Conservation (phyloP, 2,329 filamentous ascomycete species). For the Talaromyces verruculosus region DNA sequence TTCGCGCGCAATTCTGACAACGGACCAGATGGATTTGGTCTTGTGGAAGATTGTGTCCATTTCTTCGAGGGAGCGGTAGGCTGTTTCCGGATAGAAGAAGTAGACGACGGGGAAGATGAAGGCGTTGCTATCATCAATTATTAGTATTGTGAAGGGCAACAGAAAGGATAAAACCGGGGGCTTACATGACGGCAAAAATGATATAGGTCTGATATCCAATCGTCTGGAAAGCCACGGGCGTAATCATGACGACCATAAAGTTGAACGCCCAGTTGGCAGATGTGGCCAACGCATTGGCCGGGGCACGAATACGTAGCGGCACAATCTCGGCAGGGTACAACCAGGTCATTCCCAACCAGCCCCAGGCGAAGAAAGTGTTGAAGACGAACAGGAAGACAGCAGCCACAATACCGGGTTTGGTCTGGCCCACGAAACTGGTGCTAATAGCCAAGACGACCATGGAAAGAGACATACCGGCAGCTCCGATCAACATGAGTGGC, state of each 20-base stretch:
- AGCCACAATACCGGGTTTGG: slow-evolving; percentile 43
- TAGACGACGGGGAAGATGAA: slow-evolving; percentile 58
- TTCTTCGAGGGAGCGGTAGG: slow-evolving; percentile 63
- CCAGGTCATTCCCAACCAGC: slow-evolving; percentile 63
- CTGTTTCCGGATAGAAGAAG: slow-evolving; percentile 63
- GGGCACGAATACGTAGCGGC: slow-evolving; percentile 48
- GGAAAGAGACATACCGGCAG: slow-evolving; percentile 61
- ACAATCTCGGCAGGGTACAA: slow-evolving; percentile 63
- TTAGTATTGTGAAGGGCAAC: neutral
- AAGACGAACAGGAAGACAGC: slow-evolving; percentile 62
- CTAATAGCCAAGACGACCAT: slow-evolving; percentile 61
- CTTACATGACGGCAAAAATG: slow-evolving; percentile 56
- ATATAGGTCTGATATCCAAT: slow-evolving; percentile 59
- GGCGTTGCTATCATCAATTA: slow-evolving; percentile 45
- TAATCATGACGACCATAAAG: slow-evolving; percentile 68
- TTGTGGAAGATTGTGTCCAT: slow-evolving; percentile 68
- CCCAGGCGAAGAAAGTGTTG: slow-evolving; percentile 61
- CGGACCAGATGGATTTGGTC: slow-evolving; percentile 49
- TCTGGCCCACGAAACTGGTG: slow-evolving; percentile 39
- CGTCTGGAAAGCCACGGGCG: slow-evolving; percentile 59
- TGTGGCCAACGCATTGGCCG: slow-evolving; percentile 64
- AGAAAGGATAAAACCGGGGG: slow-evolving; percentile 11
- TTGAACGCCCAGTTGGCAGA: slow-evolving; percentile 62
- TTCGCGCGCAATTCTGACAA: slow-evolving; percentile 52
- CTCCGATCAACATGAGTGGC: slow-evolving; percentile 70